Conservation (phyloP, 345 rosid genomes). For the Nephelium lappaceum region DNA sequence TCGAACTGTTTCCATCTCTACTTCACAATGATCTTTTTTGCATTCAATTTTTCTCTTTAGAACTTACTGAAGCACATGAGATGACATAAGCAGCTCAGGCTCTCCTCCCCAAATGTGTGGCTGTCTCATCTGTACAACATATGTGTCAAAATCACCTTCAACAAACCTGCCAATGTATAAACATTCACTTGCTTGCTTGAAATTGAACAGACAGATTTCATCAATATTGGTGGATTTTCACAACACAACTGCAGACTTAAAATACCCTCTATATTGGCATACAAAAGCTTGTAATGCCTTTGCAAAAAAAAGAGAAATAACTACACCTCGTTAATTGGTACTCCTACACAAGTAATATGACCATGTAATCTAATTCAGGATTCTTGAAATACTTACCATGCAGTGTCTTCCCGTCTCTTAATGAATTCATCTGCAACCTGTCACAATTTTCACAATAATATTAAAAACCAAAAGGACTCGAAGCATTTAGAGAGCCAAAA, state of each 20-base stretch:
- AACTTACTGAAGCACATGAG: slow-evolving; percentile 60
- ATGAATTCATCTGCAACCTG: slow-evolving; percentile 76
- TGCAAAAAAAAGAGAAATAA: no score
- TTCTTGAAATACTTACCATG: slow-evolving; percentile 46
- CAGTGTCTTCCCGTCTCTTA: slow-evolving; percentile 63
- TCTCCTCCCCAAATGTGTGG: slow-evolving; percentile 83
- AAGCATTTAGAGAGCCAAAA: background rate
- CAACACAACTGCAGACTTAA: background rate
- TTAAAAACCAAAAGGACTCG: background rate
- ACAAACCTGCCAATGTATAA: slow-evolving; percentile 49
- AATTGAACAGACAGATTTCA: background rate
- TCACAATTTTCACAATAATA: slow-evolving; percentile 15
- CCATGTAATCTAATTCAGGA: slow-evolving; percentile 2
- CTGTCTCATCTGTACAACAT: slow-evolving; percentile 57
- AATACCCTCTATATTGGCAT: background rate
- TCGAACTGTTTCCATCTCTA: background rate
- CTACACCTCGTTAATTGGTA: no score
- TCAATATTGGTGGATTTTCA: background rate
- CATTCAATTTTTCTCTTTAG: background rate
- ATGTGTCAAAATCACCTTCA: slow-evolving; percentile 61
- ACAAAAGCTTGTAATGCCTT: no score
- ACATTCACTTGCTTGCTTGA: slow-evolving; percentile 8
- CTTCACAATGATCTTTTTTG: background rate
- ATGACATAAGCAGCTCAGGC: slow-evolving; percentile 75
- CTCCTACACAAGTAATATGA: background rate